These are phyloP conservation scores for Neolentinus lepideus DNA, from an alignment of 1,284 basidiomycete genomes.

Conservation along the genomic window DNA sequence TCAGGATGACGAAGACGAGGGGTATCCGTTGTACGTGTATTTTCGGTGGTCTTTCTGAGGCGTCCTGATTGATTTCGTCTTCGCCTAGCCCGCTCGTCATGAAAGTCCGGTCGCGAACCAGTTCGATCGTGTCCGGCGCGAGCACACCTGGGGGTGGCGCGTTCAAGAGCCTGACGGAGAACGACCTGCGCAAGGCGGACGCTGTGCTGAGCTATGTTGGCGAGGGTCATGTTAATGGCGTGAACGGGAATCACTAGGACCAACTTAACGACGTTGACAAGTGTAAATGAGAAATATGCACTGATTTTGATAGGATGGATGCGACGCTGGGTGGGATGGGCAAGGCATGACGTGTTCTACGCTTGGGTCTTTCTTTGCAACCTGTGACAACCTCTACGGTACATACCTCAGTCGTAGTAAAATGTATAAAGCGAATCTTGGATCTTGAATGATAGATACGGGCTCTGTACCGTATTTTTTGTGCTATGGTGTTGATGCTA, in stretches of 20 bases:
- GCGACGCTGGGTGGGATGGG: too few species aligned
- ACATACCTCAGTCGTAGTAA: too few species aligned
- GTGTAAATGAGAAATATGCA: not conserved
- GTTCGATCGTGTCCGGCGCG: constrained; percentile 79
- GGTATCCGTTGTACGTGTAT: constrained; percentile 76
- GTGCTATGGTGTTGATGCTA: too few species aligned
- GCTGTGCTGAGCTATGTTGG: constrained; percentile 71
- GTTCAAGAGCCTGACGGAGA: constrained; percentile 75
- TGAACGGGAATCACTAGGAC: constrained; percentile 16
- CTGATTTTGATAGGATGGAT: too few species aligned
- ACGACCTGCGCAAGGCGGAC: constrained; percentile 78
- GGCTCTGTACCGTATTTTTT: too few species aligned
- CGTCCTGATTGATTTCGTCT: constrained; percentile 6
- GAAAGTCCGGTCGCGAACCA: constrained; percentile 85
- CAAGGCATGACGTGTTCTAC: too few species aligned
- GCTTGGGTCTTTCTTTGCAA: too few species aligned
- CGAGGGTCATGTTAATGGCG: constrained; percentile 22
- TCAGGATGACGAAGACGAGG: constrained; percentile 80
- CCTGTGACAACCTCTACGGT: too few species aligned
- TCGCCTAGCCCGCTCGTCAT: constrained; percentile 73
- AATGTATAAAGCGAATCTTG: too few species aligned
- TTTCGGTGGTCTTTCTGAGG: constrained; percentile 7
- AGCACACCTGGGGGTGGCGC: constrained; percentile 82
- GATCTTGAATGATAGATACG: too few species aligned
- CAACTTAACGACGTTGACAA: not conserved